Evolutionary conservation across 495 filamentous ascomycete genomes (phyloP), one percentile per base, ranked within the genome.

Genomic region (Evernia prunastri): DNA sequence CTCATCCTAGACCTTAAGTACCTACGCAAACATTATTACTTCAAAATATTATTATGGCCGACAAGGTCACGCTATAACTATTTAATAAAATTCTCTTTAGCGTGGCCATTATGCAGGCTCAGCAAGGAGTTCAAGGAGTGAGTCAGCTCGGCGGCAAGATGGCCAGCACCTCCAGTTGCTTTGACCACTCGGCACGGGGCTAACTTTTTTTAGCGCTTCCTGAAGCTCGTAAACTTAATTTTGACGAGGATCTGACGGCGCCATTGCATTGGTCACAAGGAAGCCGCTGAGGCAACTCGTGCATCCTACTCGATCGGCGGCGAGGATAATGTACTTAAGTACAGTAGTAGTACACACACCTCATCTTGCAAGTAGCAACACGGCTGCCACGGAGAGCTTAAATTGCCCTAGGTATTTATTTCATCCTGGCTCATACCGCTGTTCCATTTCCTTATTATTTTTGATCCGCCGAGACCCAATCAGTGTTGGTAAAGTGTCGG

Each of bases 61-160:
- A 63, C 11, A 35, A 13, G 61, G 54, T 58, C 61, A 40, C 37
- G 13, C 54, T 27, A n/a, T n/a, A n/a, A n/a, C n/a, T n/a, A 63
- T 33, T 54, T 3, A 54, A 18, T 35, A 54, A 54, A 31, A n/a
- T n/a, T 31, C 33, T 2, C n/a, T 9, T 33, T 54, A 54, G 51
- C 51, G 51, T 54, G 51, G 51, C 29, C 29, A 39, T 59, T 59
- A 39, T 42, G 56, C 35, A 42, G 56, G 39, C n/a, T n/a, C 35
- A 59, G 56, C 33, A 59, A 11, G n/a, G n/a, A n/a, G n/a, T n/a
- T n/a, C n/a, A n/a, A n/a, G n/a, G n/a, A n/a, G n/a, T n/a, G 35
- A 59, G 51, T 54, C 51, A 54, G 51, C 51, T 54, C 51, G 51
- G 51, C 51, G 51, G 51, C 51, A 54, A 54, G 29, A 54, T 20